Evolutionary conservation across 108 stramenopile genomes (phyloP), one percentile per base, ranked within the genome.

Genomic region (Nitzschia palea): DNA sequence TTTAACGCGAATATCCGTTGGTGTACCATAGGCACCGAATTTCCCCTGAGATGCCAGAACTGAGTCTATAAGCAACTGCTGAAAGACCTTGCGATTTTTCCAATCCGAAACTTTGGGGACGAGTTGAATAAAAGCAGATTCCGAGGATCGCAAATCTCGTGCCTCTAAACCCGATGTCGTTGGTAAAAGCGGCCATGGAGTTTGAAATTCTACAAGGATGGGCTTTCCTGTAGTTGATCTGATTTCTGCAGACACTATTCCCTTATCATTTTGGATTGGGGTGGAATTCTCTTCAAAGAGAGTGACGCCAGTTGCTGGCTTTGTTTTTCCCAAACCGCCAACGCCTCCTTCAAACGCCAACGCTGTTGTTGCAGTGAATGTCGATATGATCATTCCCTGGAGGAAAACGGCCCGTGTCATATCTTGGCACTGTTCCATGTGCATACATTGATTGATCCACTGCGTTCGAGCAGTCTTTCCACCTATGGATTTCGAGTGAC

Each of bases 261-360:
- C 80, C 18, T 71, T 52, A n/a, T 59, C 37, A 25, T 73, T 62
- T 67, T 77, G 81, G 42, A 64, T 76, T 2, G 77, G 74, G 22
- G 58, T 26, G 2, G 54, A 54, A n/a, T 48, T 51, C n/a, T 67
- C 71, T 12, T 50, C 37, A 42, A 78, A 77, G 60, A 90, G 81
- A 26, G 80, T 74, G 3, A 93, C 88, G 25, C 91, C 91, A 27
- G 91, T 93, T 48, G 80, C 65, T 10, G 88, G 91, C 55, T 86
- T 88, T 12, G 88, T 93, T 62, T 93, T 93, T 23, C 91, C 91
- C 28, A 93, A 62, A 10, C 91, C 91, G 8, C 91, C 91, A 6
- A 89, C 87, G 29, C 90, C 90, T 15, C 89, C 89, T 23, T 86
- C 88, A 60, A 89, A 89, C 2, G 88, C 83, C 15, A 22, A 15